Conservation (phyloP, 1,139 yeast species). For the Starmera stellimalicola region DNA sequence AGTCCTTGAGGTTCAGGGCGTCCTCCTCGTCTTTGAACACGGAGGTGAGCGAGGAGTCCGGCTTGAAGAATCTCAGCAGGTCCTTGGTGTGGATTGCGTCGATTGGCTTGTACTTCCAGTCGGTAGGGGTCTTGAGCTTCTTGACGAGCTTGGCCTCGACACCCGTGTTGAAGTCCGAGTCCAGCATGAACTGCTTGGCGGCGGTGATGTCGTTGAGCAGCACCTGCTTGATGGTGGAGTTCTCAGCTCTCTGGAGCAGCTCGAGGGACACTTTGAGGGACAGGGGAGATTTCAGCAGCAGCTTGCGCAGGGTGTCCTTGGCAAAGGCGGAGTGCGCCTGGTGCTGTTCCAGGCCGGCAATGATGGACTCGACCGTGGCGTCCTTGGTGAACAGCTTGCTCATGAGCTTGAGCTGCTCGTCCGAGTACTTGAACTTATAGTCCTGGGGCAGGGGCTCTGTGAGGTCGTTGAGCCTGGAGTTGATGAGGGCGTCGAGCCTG, state of each 20-base stretch:
- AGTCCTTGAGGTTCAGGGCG: conserved; percentile 42
- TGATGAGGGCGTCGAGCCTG: conserved; percentile 36
- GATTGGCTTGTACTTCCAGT: conserved; percentile 28
- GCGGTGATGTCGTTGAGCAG: conserved; percentile 65
- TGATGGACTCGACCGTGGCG: conserved; percentile 49
- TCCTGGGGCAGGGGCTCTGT: conserved; percentile 57
- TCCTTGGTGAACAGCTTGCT: conserved; percentile 51
- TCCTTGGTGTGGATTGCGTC: conserved; percentile 22
- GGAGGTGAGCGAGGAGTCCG: conserved; percentile 15
- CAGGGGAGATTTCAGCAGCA: conserved; percentile 55
- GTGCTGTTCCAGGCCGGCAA: conserved; percentile 45
- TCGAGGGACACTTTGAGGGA: conserved; percentile 69
- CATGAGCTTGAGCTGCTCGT: conserved; percentile 51
- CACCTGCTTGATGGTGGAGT: conserved; percentile 53
- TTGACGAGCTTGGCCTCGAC: conserved; percentile 62
- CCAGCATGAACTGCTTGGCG: conserved; percentile 67
- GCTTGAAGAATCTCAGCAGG: conserved; percentile 16
- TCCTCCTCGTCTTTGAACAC: conserved; percentile 12
- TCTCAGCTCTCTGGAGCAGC: conserved; percentile 54
- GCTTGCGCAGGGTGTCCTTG: conserved; percentile 41
- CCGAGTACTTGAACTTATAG: conserved; percentile 49
- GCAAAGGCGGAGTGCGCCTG: conserved; percentile 43
- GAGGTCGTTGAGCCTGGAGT: conserved; percentile 63
- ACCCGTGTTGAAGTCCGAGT: conserved; percentile 55
- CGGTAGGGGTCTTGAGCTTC: conserved; percentile 48